phyloP scores from a whole-genome alignment of 495 filamentous ascomycete genomes.

The Cryomyces minteri region DNA sequence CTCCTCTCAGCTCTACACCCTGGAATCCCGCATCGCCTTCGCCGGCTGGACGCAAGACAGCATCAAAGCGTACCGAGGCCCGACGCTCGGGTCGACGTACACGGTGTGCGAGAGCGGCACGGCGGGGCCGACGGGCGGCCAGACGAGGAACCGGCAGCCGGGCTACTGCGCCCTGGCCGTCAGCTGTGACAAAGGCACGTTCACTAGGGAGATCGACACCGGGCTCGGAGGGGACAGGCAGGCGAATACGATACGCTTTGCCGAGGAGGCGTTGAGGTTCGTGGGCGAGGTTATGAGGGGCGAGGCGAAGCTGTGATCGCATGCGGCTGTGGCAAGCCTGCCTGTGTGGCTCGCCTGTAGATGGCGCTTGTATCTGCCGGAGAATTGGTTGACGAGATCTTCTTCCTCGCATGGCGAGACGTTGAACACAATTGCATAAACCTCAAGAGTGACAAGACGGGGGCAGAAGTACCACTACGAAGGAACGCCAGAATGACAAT shows the following conservation, averaged over 20 bases:
- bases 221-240: constrained; percentile 31
- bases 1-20: constrained; percentile 32
- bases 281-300: constrained; percentile 36
- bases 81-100: constrained; percentile 35
- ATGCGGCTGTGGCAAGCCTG: no score
- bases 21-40: constrained; percentile 37
- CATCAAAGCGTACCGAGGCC: constrained; percentile 32
- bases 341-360: no score
- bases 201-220: constrained; percentile 34
- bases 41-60: constrained; percentile 39
- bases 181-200: constrained; percentile 25
- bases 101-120: constrained; percentile 41
- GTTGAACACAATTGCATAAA: no score
- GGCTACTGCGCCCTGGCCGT: constrained; percentile 44
- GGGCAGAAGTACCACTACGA: no score
- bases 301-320: constrained; percentile 23
- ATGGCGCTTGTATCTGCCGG: no score
- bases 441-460: no score
- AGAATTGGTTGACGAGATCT: no score
- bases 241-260: constrained; percentile 43
- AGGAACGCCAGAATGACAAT: no score
- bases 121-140: constrained; percentile 41
- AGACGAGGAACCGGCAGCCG: constrained; percentile 36
- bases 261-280: constrained; percentile 33
- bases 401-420: no score